These are phyloP conservation scores for Coemansia sp. DNA, from an alignment of 192 early-diverging fungal genomes.

Conservation along the genomic window DNA sequence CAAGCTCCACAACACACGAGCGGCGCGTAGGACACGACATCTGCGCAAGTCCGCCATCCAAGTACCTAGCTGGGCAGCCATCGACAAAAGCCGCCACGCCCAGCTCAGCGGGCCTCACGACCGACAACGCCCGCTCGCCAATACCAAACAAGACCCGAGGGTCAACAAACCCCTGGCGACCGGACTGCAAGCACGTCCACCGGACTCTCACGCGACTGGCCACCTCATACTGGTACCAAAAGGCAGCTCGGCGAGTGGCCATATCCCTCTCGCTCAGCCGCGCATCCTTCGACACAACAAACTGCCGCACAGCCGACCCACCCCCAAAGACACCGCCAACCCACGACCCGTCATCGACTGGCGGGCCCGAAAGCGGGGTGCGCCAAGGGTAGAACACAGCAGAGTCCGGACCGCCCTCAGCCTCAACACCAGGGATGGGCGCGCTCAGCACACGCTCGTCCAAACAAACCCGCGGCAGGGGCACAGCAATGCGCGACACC, in stretches of 20 bases:
- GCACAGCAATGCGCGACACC: conserved; percentile 25
- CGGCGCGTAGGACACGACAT: neutral
- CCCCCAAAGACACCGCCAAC: neutral
- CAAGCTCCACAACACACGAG: conserved; percentile 2
- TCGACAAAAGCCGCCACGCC: conserved; percentile 11
- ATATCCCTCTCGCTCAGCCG: conserved; percentile 6
- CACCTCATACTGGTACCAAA: conserved; percentile 36
- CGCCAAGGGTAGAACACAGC: conserved; percentile 41
- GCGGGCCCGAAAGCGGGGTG: neutral
- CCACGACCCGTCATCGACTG: conserved; percentile 13
- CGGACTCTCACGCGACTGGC: conserved; percentile 29
- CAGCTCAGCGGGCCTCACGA: conserved; percentile 14
- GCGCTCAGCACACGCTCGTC: neutral
- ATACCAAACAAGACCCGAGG: conserved; percentile 20
- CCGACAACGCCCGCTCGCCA: neutral
- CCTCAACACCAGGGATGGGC: conserved; percentile 41
- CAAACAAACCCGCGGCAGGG: conserved; percentile 25
- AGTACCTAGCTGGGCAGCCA: neutral
- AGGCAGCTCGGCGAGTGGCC: conserved; percentile 13
- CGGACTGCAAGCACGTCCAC: conserved; percentile 27
- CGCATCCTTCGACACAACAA: conserved; percentile 30
- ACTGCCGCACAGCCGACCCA: conserved; percentile 14
- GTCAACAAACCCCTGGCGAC: conserved; percentile 30
- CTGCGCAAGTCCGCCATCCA: conserved; percentile 15
- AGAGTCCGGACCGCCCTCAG: conserved; percentile 33